Evolutionary conservation across 305 asterid genomes (phyloP), one percentile per base, ranked within the genome.

Genomic region (Striga hermonthica): DNA sequence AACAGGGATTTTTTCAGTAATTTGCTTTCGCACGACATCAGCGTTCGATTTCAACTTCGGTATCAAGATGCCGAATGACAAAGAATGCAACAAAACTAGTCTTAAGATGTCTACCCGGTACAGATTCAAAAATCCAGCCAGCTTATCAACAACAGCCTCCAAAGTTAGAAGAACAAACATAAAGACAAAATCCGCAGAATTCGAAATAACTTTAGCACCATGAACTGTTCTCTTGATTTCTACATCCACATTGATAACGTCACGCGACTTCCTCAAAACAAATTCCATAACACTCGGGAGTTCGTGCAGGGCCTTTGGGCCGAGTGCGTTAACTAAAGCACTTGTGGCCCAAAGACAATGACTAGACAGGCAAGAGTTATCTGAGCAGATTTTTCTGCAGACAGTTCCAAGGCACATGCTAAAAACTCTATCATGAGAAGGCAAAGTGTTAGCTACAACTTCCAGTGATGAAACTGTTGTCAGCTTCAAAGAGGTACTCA

Each of bases 61-160:
- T 66, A 80, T 89, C 6, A 80, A 69, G 22, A 78, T 50, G 48
- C 89, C 78, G 39, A 77, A 74, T 15, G 81, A 87, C 70, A 77
- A 60, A 3, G 97, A 95, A 75, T 81, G 82, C 82, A 90, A 73
- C 44, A 90, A 78, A 60, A 93, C 71, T 45, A 93, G 81, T 69
- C 82, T 76, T 71, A 93, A 77, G 64, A 93, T 82, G 69, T 81
- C 81, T 61, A 78, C 82, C 60, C 90, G 80, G 75, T 86, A 84
- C 48, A 95, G 97, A 76, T 76, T 93, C 64, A 90, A 67, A 67
- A 86, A 93, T 56, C 91, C 89, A 64, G 96, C 94, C 78, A 93
- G 96, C 71, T 86, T 86, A 73, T 76, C 72, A 16, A 86, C 74
- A 62, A 85, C 83, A 44, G 97, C 92, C 82, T 89, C 96, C 66